Conservation (phyloP, 345 rosid genomes). For the Linum trigynum region DNA sequence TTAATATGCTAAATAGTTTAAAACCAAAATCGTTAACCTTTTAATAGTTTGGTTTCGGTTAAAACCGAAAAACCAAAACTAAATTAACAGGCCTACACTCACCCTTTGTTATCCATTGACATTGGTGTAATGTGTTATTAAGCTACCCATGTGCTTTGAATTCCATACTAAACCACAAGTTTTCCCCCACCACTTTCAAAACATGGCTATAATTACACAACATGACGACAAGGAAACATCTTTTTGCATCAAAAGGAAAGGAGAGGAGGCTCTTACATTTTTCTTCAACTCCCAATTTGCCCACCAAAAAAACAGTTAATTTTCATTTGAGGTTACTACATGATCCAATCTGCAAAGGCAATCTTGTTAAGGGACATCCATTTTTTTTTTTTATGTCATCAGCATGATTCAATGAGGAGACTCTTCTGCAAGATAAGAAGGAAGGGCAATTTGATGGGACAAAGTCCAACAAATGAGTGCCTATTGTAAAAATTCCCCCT, state of each 20-base stretch:
- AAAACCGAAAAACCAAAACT: no score
- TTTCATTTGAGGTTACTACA: no score
- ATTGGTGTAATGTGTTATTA: no score
- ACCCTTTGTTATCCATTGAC: no score
- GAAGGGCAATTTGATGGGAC: background rate
- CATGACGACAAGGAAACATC: background rate
- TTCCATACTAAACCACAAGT: background rate
- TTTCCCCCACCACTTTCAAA: background rate
- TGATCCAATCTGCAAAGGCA: background rate
- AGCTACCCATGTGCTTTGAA: background rate
- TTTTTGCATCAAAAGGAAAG: no score
- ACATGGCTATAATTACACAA: background rate
- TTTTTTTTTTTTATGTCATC: background rate
- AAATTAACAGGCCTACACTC: no score
- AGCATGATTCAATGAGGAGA: conserved; percentile 3
- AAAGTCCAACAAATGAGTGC: conserved; percentile 5
- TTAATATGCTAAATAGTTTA: no score
- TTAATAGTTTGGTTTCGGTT: no score
- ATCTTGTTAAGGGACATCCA: background rate
- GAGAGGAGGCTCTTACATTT: background rate
- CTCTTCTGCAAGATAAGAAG: background rate
- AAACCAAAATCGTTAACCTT: no score
- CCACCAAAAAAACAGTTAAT: background rate
- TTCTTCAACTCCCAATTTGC: background rate
- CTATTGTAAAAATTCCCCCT: conserved; percentile 4